Percentiles rank a stretch among this genome's conserved stretches.
Evolutionary conservation across 2,329 filamentous ascomycete species (phyloP).

Genomic region (Monilinia vaccinii-corymbosi): DNA sequence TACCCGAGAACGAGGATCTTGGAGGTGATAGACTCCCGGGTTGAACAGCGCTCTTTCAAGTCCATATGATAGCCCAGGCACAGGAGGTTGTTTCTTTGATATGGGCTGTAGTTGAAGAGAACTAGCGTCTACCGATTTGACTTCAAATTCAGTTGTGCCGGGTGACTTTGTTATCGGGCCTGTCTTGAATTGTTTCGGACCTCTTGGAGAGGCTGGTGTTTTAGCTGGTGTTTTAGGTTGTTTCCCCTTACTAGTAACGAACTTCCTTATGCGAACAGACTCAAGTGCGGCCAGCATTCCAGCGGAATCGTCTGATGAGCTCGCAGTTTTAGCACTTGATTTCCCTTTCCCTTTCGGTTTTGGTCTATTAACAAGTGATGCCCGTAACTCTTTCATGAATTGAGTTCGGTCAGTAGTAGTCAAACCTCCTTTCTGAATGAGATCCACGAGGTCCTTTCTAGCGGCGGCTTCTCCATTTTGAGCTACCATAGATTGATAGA

Average conservation of each 20-base stretch:
- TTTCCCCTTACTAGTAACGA: neutral
- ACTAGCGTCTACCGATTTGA: slow-evolving; percentile 23
- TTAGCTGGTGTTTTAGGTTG: neutral
- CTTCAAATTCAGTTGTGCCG: slow-evolving; percentile 14
- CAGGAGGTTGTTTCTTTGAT: slow-evolving; percentile 22
- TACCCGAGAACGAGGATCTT: slow-evolving; percentile 77
- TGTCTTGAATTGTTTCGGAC: neutral
- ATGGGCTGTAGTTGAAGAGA: slow-evolving; percentile 24
- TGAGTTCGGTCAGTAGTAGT: slow-evolving; percentile 4
- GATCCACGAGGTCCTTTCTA: slow-evolving; percentile 2
- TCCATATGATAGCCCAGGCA: slow-evolving; percentile 28
- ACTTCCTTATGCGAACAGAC: neutral
- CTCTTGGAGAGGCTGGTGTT: neutral
- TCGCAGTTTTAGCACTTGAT: neutral
- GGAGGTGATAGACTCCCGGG: slow-evolving; percentile 81
- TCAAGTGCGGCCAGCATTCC: slow-evolving; percentile 6
- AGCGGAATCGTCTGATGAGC: neutral
- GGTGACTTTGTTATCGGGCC: neutral
- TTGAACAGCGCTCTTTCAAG: slow-evolving; percentile 72
- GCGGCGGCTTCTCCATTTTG: slow-evolving; percentile 1
- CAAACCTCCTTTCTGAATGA: slow-evolving; percentile 8
- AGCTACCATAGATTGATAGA: slow-evolving; percentile 7
- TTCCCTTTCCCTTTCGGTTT: neutral
- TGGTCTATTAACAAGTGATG: slow-evolving; percentile 1
- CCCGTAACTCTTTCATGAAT: slow-evolving; percentile 8